Conservation (phyloP, 2,329 filamentous ascomycete species). For the Fusarium sp. region DNA sequence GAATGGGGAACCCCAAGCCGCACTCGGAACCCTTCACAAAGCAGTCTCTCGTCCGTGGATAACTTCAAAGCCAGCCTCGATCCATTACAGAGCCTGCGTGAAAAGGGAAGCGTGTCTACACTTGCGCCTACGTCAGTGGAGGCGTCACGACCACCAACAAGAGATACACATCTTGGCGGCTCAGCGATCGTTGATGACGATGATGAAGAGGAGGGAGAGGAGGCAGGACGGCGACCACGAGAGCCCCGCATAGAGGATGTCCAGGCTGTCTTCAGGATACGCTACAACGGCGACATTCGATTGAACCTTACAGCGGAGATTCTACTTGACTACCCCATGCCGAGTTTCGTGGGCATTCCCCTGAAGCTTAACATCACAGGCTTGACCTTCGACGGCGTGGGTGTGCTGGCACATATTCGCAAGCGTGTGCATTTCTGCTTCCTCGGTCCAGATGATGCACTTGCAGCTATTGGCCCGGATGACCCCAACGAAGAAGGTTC, state of each 20-base stretch:
- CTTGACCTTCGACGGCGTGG: conserved; percentile 93
- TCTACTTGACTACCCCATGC: conserved; percentile 97
- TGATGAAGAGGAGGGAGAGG: conserved; percentile 48
- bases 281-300: conserved; percentile 87
- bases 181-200: conserved; percentile 57
- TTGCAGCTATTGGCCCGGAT: conserved; percentile 73
- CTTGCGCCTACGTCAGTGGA: conserved; percentile 66
- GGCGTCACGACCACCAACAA: conserved; percentile 68
- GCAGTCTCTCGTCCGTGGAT: conserved; percentile 60
- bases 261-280: conserved; percentile 91
- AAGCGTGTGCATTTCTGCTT: conserved; percentile 95
- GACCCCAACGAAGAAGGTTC: conserved; percentile 47
- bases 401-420: conserved; percentile 90
- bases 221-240: conserved; percentile 50
- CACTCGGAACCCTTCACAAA: conserved; percentile 59
- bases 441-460: conserved; percentile 88
- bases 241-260: conserved; percentile 87
- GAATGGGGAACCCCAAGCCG: conserved; percentile 46
- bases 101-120: conserved; percentile 73
- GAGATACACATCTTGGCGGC: conserved; percentile 58
- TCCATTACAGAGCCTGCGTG: conserved; percentile 61
- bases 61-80: conserved; percentile 53
- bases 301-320: conserved; percentile 95
- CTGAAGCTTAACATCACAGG: conserved; percentile 96
- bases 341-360: conserved; percentile 95